These are phyloP conservation scores for Verbena officinalis DNA, from an alignment of 257 asterid genomes.

Conservation along the genomic window DNA sequence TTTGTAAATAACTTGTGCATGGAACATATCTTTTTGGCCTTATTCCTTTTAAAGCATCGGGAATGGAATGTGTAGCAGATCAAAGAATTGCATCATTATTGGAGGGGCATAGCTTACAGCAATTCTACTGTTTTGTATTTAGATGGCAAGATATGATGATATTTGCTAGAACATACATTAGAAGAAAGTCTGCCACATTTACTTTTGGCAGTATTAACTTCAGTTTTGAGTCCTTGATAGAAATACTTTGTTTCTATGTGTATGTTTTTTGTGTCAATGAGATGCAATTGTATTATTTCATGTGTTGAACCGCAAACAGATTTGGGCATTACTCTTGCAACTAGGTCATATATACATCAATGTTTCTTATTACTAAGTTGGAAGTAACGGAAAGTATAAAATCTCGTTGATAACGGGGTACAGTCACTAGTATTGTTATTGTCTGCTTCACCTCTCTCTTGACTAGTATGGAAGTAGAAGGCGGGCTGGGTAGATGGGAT, in stretches of 20 bases:
- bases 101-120: constrained; percentile 3
- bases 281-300: neutral
- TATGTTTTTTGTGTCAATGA: neutral
- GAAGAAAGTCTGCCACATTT: neutral
- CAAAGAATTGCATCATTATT: neutral
- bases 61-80: neutral
- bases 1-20: neutral
- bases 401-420: neutral
- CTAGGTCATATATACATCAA: neutral
- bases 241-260: neutral
- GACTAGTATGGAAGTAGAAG: neutral
- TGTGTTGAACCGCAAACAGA: constrained; percentile 1
- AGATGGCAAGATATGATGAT: constrained; percentile 9
- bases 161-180: constrained; percentile 13
- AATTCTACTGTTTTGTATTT: constrained; percentile 15
- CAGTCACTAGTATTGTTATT: neutral
- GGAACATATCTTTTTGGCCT: neutral
- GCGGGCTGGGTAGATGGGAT: neutral
- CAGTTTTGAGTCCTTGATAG: neutral
- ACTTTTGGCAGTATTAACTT: neutral
- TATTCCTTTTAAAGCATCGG: neutral
- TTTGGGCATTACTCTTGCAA: neutral
- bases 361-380: neutral
- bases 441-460: neutral
- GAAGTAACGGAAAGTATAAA: neutral